A percentile compares a stretch with the other conserved stretches of the same genome.
These are phyloP conservation scores for Boehmeria nivea DNA, from an alignment of 306 rosid genomes.

Conservation along the genomic window DNA sequence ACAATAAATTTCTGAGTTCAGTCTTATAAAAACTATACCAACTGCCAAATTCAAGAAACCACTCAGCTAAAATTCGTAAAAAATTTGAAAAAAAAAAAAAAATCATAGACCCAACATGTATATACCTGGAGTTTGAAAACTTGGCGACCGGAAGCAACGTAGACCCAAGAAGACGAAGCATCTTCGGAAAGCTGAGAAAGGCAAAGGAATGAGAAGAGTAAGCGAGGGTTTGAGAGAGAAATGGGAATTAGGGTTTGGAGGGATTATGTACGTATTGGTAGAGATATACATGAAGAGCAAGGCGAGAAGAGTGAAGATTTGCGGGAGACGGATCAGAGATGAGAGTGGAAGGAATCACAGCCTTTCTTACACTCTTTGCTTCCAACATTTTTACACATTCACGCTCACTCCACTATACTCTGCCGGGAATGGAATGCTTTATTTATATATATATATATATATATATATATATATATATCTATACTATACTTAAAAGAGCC, in stretches of 20 bases:
- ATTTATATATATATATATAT: no score
- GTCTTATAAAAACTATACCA: no score
- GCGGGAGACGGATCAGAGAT: constrained; percentile 73
- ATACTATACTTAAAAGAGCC: no score
- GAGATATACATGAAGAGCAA: constrained; percentile 54
- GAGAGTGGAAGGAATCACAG: constrained; percentile 59
- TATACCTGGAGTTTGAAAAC: constrained; percentile 64
- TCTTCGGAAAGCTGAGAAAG: constrained; percentile 41
- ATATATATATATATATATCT: no score
- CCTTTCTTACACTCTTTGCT: constrained; percentile 64
- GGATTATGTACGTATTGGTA: background rate
- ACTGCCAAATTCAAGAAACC: no score
- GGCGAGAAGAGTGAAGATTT: constrained; percentile 74
- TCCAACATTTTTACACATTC: constrained; percentile 34
- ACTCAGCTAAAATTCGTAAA: no score
- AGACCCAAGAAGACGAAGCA: constrained; percentile 41
- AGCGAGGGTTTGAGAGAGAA: background rate
- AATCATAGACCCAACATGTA: no score
- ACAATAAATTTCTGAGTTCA: no score
- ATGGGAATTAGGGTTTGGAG: constrained; percentile 8
- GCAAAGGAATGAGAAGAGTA: background rate
- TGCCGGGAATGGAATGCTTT: no score
- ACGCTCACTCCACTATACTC: background rate
- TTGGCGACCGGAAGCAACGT: constrained; percentile 72
- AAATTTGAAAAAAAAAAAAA: background rate